A percentile compares a stretch with the other conserved stretches of the same genome.
phyloP scores from a whole-genome alignment of 257 asterid species.

The Phtheirospermum japonicum region DNA sequence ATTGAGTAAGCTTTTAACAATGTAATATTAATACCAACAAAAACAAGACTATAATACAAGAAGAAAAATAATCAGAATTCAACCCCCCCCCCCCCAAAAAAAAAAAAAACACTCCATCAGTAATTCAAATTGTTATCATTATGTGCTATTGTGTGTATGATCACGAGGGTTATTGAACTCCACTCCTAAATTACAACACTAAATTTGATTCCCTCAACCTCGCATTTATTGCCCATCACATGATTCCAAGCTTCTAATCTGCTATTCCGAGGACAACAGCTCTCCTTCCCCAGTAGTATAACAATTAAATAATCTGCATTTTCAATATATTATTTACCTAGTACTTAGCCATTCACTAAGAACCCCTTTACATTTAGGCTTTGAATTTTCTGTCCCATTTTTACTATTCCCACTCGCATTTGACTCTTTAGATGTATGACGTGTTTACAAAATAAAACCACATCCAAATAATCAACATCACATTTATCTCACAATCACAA shows the following conservation, averaged over 20 bases:
- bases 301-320: constrained; percentile 29
- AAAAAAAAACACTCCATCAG: constrained; percentile 11
- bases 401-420: background rate
- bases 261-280: constrained; percentile 69
- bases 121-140: constrained; percentile 34
- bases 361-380: background rate
- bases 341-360: constrained; percentile 19
- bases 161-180: constrained; percentile 83
- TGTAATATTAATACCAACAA: background rate
- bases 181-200: constrained; percentile 51
- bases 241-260: constrained; percentile 86
- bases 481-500: background rate
- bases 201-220: constrained; percentile 54
- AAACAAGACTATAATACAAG: background rate
- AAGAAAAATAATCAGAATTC: too few relatives aligned
- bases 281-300: constrained; percentile 40
- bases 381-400: too few relatives aligned
- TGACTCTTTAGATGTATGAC: background rate
- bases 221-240: constrained; percentile 94
- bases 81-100: background rate
- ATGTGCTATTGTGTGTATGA: constrained; percentile 37
- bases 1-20: constrained; percentile 28
- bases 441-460: too few relatives aligned
- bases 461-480: too few relatives aligned
- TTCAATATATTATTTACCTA: constrained; percentile 14